phyloP scores from a whole-genome alignment of 768 basidiomycete genomes.

The Sporobolomyces phaffii region DNA sequence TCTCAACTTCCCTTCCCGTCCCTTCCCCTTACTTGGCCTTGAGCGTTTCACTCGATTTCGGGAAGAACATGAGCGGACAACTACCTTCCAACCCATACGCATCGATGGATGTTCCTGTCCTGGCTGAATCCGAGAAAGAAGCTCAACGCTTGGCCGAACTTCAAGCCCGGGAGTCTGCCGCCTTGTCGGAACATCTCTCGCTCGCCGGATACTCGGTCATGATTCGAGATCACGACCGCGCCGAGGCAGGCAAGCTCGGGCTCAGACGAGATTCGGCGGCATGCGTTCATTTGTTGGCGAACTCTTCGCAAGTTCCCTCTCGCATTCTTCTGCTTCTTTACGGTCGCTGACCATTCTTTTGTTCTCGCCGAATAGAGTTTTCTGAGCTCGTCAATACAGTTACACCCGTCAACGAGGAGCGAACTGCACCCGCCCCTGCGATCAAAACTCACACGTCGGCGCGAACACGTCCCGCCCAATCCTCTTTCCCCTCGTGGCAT shows the following conservation, averaged over 20 bases:
- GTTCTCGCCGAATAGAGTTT: no score
- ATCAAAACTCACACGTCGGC: no score
- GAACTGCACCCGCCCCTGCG: no score
- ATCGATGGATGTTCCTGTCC: not conserved
- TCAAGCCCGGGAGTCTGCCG: not conserved
- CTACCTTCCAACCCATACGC: conserved; percentile 13
- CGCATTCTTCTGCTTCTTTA: not conserved
- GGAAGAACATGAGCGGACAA: no score
- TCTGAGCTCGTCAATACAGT: no score
- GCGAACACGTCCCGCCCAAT: no score
- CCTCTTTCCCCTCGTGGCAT: no score
- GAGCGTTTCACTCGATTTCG: no score
- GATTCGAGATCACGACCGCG: conserved; percentile 15
- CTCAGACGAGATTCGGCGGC: not conserved
- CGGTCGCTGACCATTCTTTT: not conserved
- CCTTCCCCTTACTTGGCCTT: no score
- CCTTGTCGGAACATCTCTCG: not conserved
- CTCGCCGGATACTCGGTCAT: conserved; percentile 11
- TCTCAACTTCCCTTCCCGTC: no score
- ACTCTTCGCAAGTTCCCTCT: not conserved
- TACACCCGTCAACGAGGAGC: no score
- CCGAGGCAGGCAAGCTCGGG: not conserved
- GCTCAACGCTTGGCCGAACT: not conserved
- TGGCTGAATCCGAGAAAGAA: not conserved
- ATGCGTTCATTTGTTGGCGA: not conserved